Evolutionary conservation across 345 rosid genomes (phyloP), one percentile per base, ranked within the genome.

Genomic region (Rhodamnia rubescens): DNA sequence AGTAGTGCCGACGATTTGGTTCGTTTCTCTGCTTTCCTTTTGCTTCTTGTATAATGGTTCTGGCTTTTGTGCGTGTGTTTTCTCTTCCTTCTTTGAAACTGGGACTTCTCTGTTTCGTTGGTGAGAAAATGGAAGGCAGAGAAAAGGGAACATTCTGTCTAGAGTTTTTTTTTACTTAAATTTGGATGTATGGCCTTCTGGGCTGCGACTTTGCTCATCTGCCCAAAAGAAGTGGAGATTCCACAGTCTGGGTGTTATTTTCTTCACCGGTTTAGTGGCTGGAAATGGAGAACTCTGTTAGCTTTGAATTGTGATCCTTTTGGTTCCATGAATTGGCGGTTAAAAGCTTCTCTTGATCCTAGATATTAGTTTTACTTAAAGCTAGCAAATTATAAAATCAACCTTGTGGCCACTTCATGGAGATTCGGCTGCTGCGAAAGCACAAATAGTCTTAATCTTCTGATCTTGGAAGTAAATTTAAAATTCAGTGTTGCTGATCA

Each of bases 1-100:
- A 92, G 89, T 84, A 91, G 94, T 85, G 95, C 90, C 87, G 91
- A 90, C 91, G 94, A 92, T 87, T 90, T 93, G 96, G 99, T 96
- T 87, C 26, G 81, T 82, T 81, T 47, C 83, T 56, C 58, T 40
- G 32, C 54, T 83, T 53, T 42, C 82, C 53, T 59, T 86, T 42
- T 22, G 7, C 10, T 83, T 64, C 83, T 55, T 50, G 22, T 54
- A 11, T 32, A 8, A 32, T 74, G 53, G 82, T 52, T 85, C 78
- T 18, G 47, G 21, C 78, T 81, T 69, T 15, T 32, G 75, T 64
- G 6, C 9, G 49, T 32, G 29, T 2, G 5, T 15, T 81, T 81
- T 22, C 24, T 22, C 16, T 15, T 47, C 42, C 40, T 51, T 2
- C 32, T 82, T 27, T 22, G 44, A 32, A 69, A 69, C 78, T 32